Base-by-base conservation (phyloP, 1,284 basidiomycete species). In the Cryptococcus sp. region DNA sequence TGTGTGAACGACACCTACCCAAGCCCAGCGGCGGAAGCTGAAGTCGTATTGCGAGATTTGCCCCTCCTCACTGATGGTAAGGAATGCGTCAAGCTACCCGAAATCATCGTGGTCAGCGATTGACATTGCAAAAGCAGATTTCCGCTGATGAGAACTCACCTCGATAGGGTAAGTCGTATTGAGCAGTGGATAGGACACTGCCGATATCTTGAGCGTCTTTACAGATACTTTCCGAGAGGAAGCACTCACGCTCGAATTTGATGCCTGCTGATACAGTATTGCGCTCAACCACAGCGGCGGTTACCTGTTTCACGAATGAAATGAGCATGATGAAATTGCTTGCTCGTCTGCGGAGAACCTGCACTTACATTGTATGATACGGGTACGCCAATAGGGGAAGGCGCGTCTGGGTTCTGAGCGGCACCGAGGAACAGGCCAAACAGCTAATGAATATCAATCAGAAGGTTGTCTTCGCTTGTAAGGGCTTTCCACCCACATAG, bases 11-110 rank as follows among this genome's bases (percentile, higher is more conserved):
- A 44, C 41, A 44, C 41, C 6, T 44, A 44, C 41, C 60, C 60
- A 62, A 5, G 60, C 45, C 60, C 60, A 62, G 34, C 60, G 57
- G 13, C 57, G 52, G 54, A 62, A 59, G 3, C 50, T 13, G 3
- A 55, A 20, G 37, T 56, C 54, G 54, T 62, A 62, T 23, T 58
- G 43, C 13, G 22, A n/a, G 37, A 45, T 50, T 20, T 58, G 40
- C 17, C 50, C 39, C 16, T 53, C 29, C 44, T 61, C 50, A 40
- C 52, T 46, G 51, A 52, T 46, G 20, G 13, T 10, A 15, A 52
- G 44, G 44, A 29, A 58, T 5, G 51, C 50, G 40, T 54, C 46
- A 43, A 54, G 50, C 46, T 55, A 19, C n/a, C 26, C 41, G 15
- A 39, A 2, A 15, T 4, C 7, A 22, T 22, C 16, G 29, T 34